Evolutionary conservation across 2,329 filamentous ascomycete genomes (phyloP).

Genomic region (Nemania abortiva): DNA sequence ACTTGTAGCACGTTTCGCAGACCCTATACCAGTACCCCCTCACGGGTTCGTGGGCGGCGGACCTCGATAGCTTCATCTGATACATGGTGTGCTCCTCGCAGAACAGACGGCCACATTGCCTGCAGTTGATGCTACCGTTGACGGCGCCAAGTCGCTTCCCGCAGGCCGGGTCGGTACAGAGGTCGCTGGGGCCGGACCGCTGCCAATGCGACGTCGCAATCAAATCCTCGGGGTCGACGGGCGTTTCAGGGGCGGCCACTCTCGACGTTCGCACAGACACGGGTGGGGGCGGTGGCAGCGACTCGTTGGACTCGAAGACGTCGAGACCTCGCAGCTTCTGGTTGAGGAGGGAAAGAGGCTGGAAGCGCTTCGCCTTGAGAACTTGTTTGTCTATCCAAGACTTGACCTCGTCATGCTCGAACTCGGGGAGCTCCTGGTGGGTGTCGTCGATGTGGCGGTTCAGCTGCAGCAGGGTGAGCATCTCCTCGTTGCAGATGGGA

Average conservation of each 20-base stretch:
- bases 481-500: slow-evolving; percentile 98
- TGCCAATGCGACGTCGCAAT: slow-evolving; percentile 94
- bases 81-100: slow-evolving; percentile 99
- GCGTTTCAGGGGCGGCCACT: slow-evolving; percentile 55
- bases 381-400: slow-evolving; percentile 98
- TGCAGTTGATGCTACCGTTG: slow-evolving; percentile 90
- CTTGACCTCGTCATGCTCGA: slow-evolving; percentile 93
- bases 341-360: slow-evolving; percentile 90
- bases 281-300: slow-evolving; percentile 56
- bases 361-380: slow-evolving; percentile 91
- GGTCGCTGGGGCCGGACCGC: slow-evolving; percentile 76
- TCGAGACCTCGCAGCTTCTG: slow-evolving; percentile 93
- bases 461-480: slow-evolving; percentile 93
- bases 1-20: slow-evolving; percentile 99
- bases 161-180: slow-evolving; percentile 89
- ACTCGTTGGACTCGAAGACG: slow-evolving; percentile 92
- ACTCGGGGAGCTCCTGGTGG: slow-evolving; percentile 88
- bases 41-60: slow-evolving; percentile 89
- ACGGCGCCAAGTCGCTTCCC: slow-evolving; percentile 81
- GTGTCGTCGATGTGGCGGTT: slow-evolving; percentile 89
- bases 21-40: slow-evolving; percentile 93
- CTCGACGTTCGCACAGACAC: slow-evolving; percentile 51
- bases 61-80: slow-evolving; percentile 95
- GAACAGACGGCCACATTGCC: slow-evolving; percentile 91
- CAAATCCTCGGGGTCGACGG: slow-evolving; percentile 85